Evolutionary conservation across 768 basidiomycete genomes (phyloP).

Genomic region (Boletellus emodensis): DNA sequence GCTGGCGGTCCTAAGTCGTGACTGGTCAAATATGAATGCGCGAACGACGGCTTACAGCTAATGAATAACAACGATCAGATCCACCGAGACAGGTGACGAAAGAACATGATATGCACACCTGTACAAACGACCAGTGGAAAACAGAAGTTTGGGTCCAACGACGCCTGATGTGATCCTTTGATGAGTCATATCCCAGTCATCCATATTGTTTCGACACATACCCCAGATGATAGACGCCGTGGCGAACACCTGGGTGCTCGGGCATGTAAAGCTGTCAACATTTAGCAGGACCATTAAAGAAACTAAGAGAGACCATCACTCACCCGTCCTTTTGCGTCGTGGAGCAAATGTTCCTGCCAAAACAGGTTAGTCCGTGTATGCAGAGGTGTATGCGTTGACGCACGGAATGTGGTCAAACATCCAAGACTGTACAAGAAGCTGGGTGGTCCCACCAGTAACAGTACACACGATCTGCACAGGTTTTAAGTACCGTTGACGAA

Average conservation of each 20-base stretch:
- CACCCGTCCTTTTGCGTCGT: slow-evolving; percentile 39
- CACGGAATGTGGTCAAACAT: slow-evolving; percentile 61
- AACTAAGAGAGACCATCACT: neutral
- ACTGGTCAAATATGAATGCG: slow-evolving; percentile 2
- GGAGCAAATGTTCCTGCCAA: slow-evolving; percentile 44
- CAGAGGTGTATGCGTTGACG: slow-evolving; percentile 11
- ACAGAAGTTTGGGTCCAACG: slow-evolving; percentile 59
- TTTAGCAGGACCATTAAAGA: neutral
- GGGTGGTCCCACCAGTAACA: slow-evolving; percentile 64
- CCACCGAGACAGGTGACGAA: neutral
- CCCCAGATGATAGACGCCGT: slow-evolving; percentile 54
- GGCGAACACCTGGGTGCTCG: slow-evolving; percentile 48
- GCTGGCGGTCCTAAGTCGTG: slow-evolving; percentile 34
- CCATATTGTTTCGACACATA: slow-evolving; percentile 8
- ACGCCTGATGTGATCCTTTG: slow-evolving; percentile 44
- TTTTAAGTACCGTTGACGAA: neutral
- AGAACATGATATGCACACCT: slow-evolving; percentile 38
- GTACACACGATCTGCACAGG: slow-evolving; percentile 53
- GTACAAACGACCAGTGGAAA: slow-evolving; percentile 54
- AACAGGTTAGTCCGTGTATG: neutral
- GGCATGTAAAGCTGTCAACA: slow-evolving; percentile 44
- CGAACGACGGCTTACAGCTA: slow-evolving; percentile 16
- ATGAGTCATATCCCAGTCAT: slow-evolving; percentile 9
- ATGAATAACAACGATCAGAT: slow-evolving; percentile 12
- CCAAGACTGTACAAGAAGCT: slow-evolving; percentile 73